Evolutionary conservation across 2,329 filamentous ascomycete genomes (phyloP), one percentile per base, ranked within the genome.

Genomic region (Chrysosporium keratinophilum): DNA sequence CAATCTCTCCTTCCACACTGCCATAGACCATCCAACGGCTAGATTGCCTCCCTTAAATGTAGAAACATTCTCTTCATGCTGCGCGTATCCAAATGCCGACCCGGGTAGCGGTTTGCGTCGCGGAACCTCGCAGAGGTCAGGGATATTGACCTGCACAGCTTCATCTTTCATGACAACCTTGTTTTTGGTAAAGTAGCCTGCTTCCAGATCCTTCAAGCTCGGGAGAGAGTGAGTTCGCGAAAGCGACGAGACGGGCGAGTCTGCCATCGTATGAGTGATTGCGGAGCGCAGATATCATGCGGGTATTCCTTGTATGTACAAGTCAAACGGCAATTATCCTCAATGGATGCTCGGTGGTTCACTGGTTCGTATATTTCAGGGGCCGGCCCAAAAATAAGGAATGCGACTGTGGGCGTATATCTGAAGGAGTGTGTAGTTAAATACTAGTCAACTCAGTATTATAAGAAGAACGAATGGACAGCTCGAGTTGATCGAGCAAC

Each of bases 61-160:
- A 31, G 47, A 7, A 39, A 19, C 46, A 20, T 45, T 6, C 40
- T 39, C 52, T 20, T 49, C 12, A 42, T 43, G 17, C 14, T 42
- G 44, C 31, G 39, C 17, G 17, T 35, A 43, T n/a, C 49, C 49
- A 23, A 48, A 37, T 14, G 50, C 45, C 17, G 56, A 54, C 48
- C 44, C n/a, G 28, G 57, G 55, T 17, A 60, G 51, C 11, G 58
- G 58, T 46, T 60, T 60, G 31, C 58, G 58, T 15, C 47, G 56
- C 12, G 58, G 58, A 15, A 57, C 40, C 23, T 52, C 44, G 4
- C 52, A 46, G 7, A 58, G 19, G 28, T 57, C 47, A 4, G 54
- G 43, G 5, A 58, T 41, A 11, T 51, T 52, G 11, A 55, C 40
- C 28, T 48, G 54, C 10, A 41, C 43, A 10, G 31, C 50, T 34